Evolutionary conservation across 2,329 filamentous ascomycete genomes (phyloP).

Genomic region (Ophiostoma novo-ulmi): DNA sequence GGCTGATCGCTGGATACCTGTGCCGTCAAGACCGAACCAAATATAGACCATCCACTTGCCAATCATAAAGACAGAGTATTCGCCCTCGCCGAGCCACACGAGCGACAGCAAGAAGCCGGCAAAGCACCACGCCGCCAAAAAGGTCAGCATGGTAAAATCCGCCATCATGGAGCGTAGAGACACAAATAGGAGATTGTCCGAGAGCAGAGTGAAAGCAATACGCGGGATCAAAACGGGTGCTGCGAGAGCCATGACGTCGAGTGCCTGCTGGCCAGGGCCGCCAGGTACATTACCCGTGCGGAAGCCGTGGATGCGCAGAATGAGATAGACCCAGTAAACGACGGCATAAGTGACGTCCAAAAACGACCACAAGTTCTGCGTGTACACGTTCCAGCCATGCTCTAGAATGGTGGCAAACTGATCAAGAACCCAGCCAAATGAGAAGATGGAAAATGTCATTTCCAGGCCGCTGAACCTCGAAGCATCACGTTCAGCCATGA

Average conservation of each 20-base stretch:
- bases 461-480: conserved; percentile 54
- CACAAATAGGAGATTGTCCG: conserved; percentile 78
- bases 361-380: conserved; percentile 84
- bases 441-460: conserved; percentile 65
- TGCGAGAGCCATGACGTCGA: conserved; percentile 73
- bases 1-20: conserved; percentile 55
- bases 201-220: conserved; percentile 75
- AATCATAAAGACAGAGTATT: conserved; percentile 61
- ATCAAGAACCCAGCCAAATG: conserved; percentile 72
- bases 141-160: conserved; percentile 73
- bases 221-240: conserved; percentile 73
- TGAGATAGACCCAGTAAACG: conserved; percentile 65
- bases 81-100: conserved; percentile 67
- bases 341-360: conserved; percentile 72
- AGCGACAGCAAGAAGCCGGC: conserved; percentile 74
- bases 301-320: conserved; percentile 62
- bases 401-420: conserved; percentile 72
- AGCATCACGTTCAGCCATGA: conserved; percentile 66
- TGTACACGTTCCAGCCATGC: conserved; percentile 72
- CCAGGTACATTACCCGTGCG: conserved; percentile 39
- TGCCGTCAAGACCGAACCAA: conserved; percentile 81
- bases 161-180: conserved; percentile 79
- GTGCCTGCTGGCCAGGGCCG: conserved; percentile 57
- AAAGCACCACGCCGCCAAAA: conserved; percentile 77
- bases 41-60: conserved; percentile 91